These are phyloP conservation scores for Pneumocystis wakefieldiae DNA, from an alignment of 1,139 yeast genomes.

Conservation along the genomic window DNA sequence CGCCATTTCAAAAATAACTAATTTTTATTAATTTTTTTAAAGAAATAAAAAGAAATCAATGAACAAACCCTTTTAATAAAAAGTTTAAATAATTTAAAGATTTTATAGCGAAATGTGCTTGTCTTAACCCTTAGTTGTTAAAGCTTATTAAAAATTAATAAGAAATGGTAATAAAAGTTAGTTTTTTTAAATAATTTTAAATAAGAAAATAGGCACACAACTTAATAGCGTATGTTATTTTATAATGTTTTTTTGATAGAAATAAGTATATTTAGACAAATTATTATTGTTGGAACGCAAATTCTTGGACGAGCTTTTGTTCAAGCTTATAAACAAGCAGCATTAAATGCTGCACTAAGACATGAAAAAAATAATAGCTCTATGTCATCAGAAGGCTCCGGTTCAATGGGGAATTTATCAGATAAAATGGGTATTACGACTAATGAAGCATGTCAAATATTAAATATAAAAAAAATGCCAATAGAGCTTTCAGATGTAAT, in stretches of 20 bases:
- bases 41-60: neutral
- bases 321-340: constrained; percentile 96
- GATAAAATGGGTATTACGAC: constrained; percentile 33
- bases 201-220: constrained; percentile 1
- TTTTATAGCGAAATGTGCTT: neutral
- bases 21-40: neutral
- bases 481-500: constrained; percentile 49
- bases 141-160: neutral
- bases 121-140: neutral
- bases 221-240: neutral
- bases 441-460: constrained; percentile 82
- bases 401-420: constrained; percentile 8
- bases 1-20: neutral
- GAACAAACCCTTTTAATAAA: neutral
- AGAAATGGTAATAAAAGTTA: neutral
- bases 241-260: neutral
- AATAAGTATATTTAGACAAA: constrained; percentile 31
- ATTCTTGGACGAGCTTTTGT: constrained; percentile 92
- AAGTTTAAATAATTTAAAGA: neutral
- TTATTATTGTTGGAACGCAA: constrained; percentile 83
- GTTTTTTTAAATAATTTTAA: neutral
- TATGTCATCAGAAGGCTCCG: constrained; percentile 6
- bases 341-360: constrained; percentile 40
- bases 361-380: constrained; percentile 38
- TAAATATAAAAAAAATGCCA: constrained; percentile 48